Conservation (phyloP, 805 yeast species). For the Kregervanrija delftensis region DNA sequence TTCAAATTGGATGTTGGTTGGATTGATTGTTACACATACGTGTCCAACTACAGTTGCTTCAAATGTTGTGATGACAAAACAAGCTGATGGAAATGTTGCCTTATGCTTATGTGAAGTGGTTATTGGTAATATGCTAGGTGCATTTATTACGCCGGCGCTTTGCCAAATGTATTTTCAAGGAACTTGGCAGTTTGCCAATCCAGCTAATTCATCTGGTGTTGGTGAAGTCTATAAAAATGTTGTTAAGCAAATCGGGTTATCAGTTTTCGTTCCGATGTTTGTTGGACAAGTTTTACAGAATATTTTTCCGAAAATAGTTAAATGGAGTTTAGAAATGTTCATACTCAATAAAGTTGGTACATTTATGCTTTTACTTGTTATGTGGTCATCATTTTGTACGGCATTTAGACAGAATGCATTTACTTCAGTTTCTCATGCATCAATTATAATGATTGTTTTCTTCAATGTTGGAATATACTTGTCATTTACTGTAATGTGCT, state of each 20-base stretch:
- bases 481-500: constrained; percentile 65
- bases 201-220: constrained; percentile 52
- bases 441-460: constrained; percentile 72
- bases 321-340: constrained; percentile 52
- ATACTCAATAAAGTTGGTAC: constrained; percentile 68
- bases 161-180: constrained; percentile 60
- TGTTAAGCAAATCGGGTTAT: constrained; percentile 81
- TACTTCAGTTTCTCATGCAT: constrained; percentile 39
- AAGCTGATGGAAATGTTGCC: constrained; percentile 73
- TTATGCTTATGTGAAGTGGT: constrained; percentile 79
- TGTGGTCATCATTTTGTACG: constrained; percentile 62
- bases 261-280: constrained; percentile 73
- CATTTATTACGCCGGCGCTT: constrained; percentile 81
- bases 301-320: constrained; percentile 55
- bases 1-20: constrained; percentile 72
- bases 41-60: constrained; percentile 92
- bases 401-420: constrained; percentile 83
- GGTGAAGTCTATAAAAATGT: constrained; percentile 59
- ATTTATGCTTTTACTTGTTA: constrained; percentile 65
- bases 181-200: constrained; percentile 73
- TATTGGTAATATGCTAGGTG: constrained; percentile 78
- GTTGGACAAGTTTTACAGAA: constrained; percentile 85
- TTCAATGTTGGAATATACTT: constrained; percentile 77
- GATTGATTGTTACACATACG: constrained; percentile 74
- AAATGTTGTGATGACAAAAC: constrained; percentile 85